phyloP scores from a whole-genome alignment of 495 filamentous ascomycete species.

The Diplogelasinospora grovesii region DNA sequence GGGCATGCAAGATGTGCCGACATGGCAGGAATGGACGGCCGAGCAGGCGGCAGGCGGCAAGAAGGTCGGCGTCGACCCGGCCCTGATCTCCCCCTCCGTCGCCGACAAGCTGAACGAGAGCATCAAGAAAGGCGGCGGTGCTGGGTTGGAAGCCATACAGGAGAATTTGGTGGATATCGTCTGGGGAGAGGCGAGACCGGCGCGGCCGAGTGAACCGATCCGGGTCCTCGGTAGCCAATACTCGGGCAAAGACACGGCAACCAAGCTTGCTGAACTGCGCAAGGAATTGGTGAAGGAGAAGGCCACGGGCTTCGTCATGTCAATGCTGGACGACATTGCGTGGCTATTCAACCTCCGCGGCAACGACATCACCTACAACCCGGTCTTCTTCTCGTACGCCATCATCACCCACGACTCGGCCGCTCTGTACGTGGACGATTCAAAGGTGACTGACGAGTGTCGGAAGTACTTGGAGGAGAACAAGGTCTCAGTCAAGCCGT shows the following conservation, averaged over 20 bases:
- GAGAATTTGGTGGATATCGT: constrained; percentile 83
- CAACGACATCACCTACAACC: constrained; percentile 96
- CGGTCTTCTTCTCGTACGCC: constrained; percentile 97
- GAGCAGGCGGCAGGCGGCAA: constrained; percentile 81
- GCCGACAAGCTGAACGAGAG: constrained; percentile 83
- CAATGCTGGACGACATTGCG: constrained; percentile 94
- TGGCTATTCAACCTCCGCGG: constrained; percentile 97
- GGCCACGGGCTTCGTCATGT: constrained; percentile 78
- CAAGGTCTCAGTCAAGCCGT: constrained; percentile 69
- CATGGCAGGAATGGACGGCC: constrained; percentile 95
- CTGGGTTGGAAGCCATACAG: constrained; percentile 61
- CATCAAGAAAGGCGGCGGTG: constrained; percentile 81
- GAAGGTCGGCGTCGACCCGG: constrained; percentile 85
- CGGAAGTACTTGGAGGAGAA: constrained; percentile 64
- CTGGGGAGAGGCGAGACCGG: constrained; percentile 71
- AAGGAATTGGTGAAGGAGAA: constrained; percentile 93
- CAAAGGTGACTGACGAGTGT: constrained; percentile 66
- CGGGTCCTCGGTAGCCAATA: constrained; percentile 64
- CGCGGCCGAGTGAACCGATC: constrained; percentile 68
- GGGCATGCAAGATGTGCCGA: constrained; percentile 86
- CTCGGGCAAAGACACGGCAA: constrained; percentile 72
- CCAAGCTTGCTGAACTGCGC: constrained; percentile 80
- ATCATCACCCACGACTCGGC: constrained; percentile 75
- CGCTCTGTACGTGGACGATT: constrained; percentile 76
- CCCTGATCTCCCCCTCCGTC: constrained; percentile 74